Base-by-base conservation (phyloP, 495 filamentous ascomycete species). In the Hypoxylon perforatum region DNA sequence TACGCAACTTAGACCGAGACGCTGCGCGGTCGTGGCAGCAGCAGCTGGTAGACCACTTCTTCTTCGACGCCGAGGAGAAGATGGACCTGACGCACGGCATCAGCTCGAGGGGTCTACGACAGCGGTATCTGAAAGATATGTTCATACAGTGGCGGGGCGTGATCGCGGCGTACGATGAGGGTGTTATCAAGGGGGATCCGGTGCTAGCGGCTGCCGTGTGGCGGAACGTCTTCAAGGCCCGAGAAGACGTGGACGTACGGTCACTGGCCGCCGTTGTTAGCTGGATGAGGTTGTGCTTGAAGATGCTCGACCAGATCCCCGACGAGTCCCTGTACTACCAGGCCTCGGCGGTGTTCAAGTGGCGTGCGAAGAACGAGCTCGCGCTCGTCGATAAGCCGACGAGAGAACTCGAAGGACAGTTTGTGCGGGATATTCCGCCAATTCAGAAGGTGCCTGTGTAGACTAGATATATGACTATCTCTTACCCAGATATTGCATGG, bases 61-160 rank as follows among this genome's bases (percentile, higher is more conserved):
- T 96, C 78, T 91, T 91, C 79, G 88, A 91, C 65, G 91, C 92
- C 33, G 95, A 99, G 79, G 86, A 91, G 70, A 88, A 88, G 74
- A 97, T 99, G 92, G 82, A 82, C 15, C 75, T 86, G 22, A 75
- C 70, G 67, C 92, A 97, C 80, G 83, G 86, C 30, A 81, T 97
- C 62, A 74, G 80, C 8, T 84, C 89, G 49, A 81, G 87, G 7
- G 76, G 78, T 0, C 81, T 92, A 44, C 86, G 94, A 9, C 93
- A 94, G 75, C 87, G 85, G 55, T 97, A 96, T 77, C 85, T 98
- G 22, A 95, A 96, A 74, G 95, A 97, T 73, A 79, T 97, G 23
- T 98, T 92, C 70, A 81, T 91, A 35, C 93, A 97, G 78, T 99
- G 94, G 90, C 87, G 95, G 14, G 95, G 94, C 12, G 73, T 92